phyloP scores from a whole-genome alignment of 768 basidiomycete genomes.

The Termitomyces sp. region DNA sequence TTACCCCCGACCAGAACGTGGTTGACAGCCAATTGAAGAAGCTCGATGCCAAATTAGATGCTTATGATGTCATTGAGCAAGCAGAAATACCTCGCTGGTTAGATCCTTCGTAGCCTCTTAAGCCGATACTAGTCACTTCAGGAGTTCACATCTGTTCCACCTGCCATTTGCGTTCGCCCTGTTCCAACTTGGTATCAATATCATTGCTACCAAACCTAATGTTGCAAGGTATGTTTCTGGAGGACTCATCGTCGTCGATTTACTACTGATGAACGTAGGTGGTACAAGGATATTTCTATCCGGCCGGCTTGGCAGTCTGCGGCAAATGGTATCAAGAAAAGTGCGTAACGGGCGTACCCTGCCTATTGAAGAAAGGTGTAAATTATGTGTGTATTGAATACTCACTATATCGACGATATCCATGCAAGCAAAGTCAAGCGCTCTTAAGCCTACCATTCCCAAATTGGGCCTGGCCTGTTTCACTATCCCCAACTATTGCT shows the following conservation, averaged over 20 bases:
- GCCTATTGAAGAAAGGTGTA: not conserved
- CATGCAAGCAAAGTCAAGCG: not conserved
- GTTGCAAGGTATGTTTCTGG: constrained; percentile 29
- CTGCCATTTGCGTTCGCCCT: constrained; percentile 30
- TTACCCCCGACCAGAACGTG: not conserved
- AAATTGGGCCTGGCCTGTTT: too few relatives aligned
- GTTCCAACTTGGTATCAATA: constrained; percentile 15
- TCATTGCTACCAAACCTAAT: constrained; percentile 36
- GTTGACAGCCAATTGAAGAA: constrained; percentile 17
- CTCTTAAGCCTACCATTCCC: not conserved
- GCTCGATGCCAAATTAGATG: constrained; percentile 39
- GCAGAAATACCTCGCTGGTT: constrained; percentile 51
- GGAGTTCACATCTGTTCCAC: constrained; percentile 38
- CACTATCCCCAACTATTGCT: too few relatives aligned
- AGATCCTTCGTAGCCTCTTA: constrained; percentile 13
- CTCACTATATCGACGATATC: not conserved
- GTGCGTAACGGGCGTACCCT: not conserved
- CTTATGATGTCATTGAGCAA: constrained; percentile 53
- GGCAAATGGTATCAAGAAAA: constrained; percentile 27
- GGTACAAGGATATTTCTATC: constrained; percentile 30
- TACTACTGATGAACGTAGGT: constrained; percentile 7
- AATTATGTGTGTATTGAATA: not conserved
- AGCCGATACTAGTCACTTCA: constrained; percentile 9
- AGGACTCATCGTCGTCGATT: not conserved
- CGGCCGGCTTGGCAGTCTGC: constrained; percentile 44